Evolutionary conservation across 106 monocot genomes (phyloP).

Genomic region (Chionographis japonica): DNA sequence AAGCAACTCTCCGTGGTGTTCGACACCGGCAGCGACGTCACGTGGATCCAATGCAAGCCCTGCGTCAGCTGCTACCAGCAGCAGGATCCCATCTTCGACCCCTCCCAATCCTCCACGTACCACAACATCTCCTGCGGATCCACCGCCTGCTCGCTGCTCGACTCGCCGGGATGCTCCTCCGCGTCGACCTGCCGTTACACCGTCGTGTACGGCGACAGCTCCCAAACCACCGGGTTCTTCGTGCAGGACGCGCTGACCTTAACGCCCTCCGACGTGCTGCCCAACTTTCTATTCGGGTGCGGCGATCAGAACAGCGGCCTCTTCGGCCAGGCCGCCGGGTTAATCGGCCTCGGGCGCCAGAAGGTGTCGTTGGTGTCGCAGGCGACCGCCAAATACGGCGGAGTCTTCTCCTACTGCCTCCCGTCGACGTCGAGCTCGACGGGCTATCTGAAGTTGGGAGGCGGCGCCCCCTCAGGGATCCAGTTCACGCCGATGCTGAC

Average conservation of each 20-base stretch:
- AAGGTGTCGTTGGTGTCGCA: slow-evolving; percentile 31
- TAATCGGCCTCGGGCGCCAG: slow-evolving; percentile 36
- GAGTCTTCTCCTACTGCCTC: slow-evolving; percentile 50
- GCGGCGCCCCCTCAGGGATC: background rate
- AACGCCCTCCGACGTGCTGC: slow-evolving; percentile 7
- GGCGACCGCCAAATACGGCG: slow-evolving; percentile 17
- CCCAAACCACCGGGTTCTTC: slow-evolving; percentile 8
- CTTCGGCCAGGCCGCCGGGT: slow-evolving; percentile 29
- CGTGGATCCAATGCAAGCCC: slow-evolving; percentile 36
- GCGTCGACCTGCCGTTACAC: slow-evolving; percentile 10
- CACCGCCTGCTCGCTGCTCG: slow-evolving; percentile 5
- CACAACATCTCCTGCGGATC: slow-evolving; percentile 18
- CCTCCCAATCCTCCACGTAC: slow-evolving; percentile 25
- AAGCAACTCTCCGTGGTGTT: background rate
- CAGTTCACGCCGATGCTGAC: slow-evolving; percentile 18
- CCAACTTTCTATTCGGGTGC: slow-evolving; percentile 40
- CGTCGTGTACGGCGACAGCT: slow-evolving; percentile 22
- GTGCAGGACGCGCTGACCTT: slow-evolving; percentile 21
- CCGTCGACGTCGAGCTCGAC: slow-evolving; percentile 23
- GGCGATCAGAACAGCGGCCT: slow-evolving; percentile 24
- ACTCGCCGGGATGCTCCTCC: background rate
- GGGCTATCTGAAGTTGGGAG: slow-evolving; percentile 24
- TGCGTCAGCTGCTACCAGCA: slow-evolving; percentile 23
- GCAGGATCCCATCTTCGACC: slow-evolving; percentile 25
- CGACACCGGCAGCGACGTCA: slow-evolving; percentile 15